Conservation (phyloP, 164 flowering plant genomes). For the Malania oleifera region DNA sequence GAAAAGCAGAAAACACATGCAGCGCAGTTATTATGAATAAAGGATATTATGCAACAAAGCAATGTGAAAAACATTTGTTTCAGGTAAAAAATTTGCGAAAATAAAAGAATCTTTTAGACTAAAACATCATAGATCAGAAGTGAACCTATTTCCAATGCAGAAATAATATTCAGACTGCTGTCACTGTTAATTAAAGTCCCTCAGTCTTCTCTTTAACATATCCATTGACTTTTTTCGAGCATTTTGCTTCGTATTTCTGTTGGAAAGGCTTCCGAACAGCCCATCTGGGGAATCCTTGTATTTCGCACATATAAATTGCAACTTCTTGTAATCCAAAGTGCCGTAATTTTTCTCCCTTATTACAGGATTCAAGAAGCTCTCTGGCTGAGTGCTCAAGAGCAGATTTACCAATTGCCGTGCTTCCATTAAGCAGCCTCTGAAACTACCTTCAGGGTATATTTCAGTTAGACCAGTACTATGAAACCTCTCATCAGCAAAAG, state of each 20-base stretch:
- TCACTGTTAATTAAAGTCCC: constrained; percentile 85
- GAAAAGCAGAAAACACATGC: too few species aligned
- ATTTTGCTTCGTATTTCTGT: constrained; percentile 66
- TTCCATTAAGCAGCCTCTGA: constrained; percentile 58
- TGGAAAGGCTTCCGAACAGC: constrained; percentile 78
- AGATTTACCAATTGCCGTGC: constrained; percentile 81
- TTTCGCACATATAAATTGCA: constrained; percentile 70
- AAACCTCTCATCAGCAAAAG: constrained; percentile 78
- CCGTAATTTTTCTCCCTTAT: constrained; percentile 70
- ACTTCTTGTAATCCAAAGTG: constrained; percentile 74
- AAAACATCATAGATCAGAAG: background rate
- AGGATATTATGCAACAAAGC: too few species aligned
- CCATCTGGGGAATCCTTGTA: constrained; percentile 82
- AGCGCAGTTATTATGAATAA: too few species aligned
- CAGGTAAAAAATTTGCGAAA: too few species aligned
- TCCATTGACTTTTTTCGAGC: constrained; percentile 87
- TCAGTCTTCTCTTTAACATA: constrained; percentile 61
- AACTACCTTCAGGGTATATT: constrained; percentile 53
- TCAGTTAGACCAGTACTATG: constrained; percentile 62
- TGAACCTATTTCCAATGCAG: background rate
- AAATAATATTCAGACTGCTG: constrained; percentile 12
- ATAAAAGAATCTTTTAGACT: too few species aligned
- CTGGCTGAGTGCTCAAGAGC: constrained; percentile 77
- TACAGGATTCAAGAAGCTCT: constrained; percentile 89
- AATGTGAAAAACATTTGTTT: too few species aligned